phyloP scores from a whole-genome alignment of 169 alveolate species.

The Plasmodium falciparum region DNA sequence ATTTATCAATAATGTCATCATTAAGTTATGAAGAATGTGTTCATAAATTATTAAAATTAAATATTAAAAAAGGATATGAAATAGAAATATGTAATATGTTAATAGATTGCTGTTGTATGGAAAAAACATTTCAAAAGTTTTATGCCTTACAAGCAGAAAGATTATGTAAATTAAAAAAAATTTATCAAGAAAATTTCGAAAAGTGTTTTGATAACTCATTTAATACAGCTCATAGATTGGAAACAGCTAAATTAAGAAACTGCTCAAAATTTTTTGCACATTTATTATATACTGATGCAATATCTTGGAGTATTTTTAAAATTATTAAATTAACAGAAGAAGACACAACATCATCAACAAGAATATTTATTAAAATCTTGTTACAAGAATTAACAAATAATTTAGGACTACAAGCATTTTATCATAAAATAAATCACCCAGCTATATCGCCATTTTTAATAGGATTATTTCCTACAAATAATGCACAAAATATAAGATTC shows the following conservation, averaged over 20 bases:
- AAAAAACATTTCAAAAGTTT: slow-evolving; percentile 97
- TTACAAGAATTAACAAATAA: slow-evolving; percentile 94
- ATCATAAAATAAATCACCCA: slow-evolving; percentile 88
- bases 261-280: slow-evolving; percentile 98
- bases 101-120: slow-evolving; percentile 99
- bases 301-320: slow-evolving; percentile 88
- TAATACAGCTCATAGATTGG: slow-evolving; percentile 94
- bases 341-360: slow-evolving; percentile 96
- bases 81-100: slow-evolving; percentile 97
- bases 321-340: slow-evolving; percentile 96
- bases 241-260: slow-evolving; percentile 97
- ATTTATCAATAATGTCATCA: slow-evolving; percentile 97
- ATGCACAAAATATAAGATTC: slow-evolving; percentile 96
- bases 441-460: slow-evolving; percentile 89
- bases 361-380: slow-evolving; percentile 97
- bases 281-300: slow-evolving; percentile 92
- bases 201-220: slow-evolving; percentile 89
- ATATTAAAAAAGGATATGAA: slow-evolving; percentile 95
- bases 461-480: slow-evolving; percentile 96
- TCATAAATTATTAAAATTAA: slow-evolving; percentile 97
- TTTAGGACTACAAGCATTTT: slow-evolving; percentile 87
- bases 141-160: slow-evolving; percentile 97
- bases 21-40: slow-evolving; percentile 98
- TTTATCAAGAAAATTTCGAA: slow-evolving; percentile 93
- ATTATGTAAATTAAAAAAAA: slow-evolving; percentile 93